Conservation (phyloP, 2,329 filamentous ascomycete species). For the Ascomycota sp. region DNA sequence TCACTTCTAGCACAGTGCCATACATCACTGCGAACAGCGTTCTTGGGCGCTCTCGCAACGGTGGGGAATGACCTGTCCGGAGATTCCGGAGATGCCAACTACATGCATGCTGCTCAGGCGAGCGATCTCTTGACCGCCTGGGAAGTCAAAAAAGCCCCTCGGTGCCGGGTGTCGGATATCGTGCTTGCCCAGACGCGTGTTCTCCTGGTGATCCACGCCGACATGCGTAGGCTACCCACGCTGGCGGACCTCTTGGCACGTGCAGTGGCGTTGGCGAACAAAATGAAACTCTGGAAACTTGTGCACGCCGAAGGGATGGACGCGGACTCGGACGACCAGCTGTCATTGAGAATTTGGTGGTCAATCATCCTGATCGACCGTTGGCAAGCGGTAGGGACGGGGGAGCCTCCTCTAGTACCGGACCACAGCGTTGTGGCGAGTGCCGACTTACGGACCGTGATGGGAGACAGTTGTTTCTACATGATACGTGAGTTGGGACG, state of each 20-base stretch:
- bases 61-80: slow-evolving; percentile 21
- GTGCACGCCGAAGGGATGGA: slow-evolving; percentile 25
- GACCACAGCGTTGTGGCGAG: slow-evolving; percentile 39
- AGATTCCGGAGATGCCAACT: slow-evolving; percentile 22
- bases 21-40: slow-evolving; percentile 37
- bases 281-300: slow-evolving; percentile 34
- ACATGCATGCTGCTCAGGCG: too few relatives aligned
- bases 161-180: slow-evolving; percentile 21
- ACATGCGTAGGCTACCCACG: slow-evolving; percentile 28
- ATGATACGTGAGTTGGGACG: slow-evolving; percentile 35
- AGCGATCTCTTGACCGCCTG: slow-evolving; percentile 29
- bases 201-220: slow-evolving; percentile 44
- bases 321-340: slow-evolving; percentile 37
- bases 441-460: slow-evolving; percentile 34
- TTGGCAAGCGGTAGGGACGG: slow-evolving; percentile 51
- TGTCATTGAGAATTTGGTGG: slow-evolving; percentile 51
- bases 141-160: slow-evolving; percentile 22
- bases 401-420: slow-evolving; percentile 39
- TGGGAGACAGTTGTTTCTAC: slow-evolving; percentile 44
- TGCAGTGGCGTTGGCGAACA: slow-evolving; percentile 44
- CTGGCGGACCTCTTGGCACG: slow-evolving; percentile 34
- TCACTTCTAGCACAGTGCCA: slow-evolving; percentile 35
- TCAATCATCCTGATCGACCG: slow-evolving; percentile 50
- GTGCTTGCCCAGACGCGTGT: slow-evolving; percentile 48
- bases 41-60: slow-evolving; percentile 40